phyloP scores from a whole-genome alignment of 306 rosid genomes.

The Lablab purpureus region DNA sequence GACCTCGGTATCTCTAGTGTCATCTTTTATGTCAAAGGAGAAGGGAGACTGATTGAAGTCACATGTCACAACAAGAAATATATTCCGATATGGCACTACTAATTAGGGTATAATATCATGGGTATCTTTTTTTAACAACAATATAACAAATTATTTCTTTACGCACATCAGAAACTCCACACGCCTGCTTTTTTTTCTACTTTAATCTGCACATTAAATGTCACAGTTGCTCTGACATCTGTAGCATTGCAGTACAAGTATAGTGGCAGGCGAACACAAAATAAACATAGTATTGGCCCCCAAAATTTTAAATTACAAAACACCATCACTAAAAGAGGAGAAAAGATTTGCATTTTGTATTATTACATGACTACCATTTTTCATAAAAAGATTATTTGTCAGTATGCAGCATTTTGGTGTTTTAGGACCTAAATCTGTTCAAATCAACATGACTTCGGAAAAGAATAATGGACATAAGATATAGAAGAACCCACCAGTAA shows the following conservation, averaged over 20 bases:
- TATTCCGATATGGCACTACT: not conserved
- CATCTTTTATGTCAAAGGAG: conserved; percentile 20
- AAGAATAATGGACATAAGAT: conserved; percentile 33
- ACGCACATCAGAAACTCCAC: not conserved
- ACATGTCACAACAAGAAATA: not conserved
- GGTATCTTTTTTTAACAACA: conserved; percentile 16
- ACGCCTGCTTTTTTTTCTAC: not conserved
- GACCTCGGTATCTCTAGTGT: not conserved
- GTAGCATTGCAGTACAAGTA: conserved; percentile 7
- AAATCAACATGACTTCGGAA: conserved; percentile 32
- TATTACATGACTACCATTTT: conserved; percentile 15
- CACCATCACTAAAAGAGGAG: not conserved
- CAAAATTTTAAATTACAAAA: conserved; percentile 29
- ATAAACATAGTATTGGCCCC: not conserved
- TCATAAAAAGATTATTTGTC: not conserved
- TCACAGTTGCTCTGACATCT: not conserved
- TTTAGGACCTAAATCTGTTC: not conserved
- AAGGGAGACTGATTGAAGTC: conserved; percentile 18
- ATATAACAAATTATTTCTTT: conserved; percentile 28
- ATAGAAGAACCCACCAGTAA: conserved; percentile 67
- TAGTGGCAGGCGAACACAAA: conserved; percentile 7
- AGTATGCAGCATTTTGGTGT: conserved; percentile 17
- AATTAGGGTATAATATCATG: not conserved
- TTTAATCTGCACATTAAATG: not conserved
- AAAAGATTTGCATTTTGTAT: not conserved